Base-by-base conservation (phyloP, 1,284 basidiomycete genomes). In the Moniliella sp. region DNA sequence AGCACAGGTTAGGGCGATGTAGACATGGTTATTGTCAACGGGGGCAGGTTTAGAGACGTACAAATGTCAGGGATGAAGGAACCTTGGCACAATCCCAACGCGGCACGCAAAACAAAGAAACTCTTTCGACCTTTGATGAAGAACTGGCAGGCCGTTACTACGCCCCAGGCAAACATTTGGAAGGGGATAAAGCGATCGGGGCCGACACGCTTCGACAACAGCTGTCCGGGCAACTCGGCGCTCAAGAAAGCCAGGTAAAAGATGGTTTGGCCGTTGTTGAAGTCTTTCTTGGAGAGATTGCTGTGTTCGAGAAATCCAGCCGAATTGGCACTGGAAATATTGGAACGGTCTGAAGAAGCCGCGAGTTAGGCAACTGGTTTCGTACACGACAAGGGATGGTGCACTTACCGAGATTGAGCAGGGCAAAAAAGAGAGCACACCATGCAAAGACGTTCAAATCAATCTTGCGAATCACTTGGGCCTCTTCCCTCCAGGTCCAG, bases 131-230 rank as follows among this genome's bases (percentile, higher is more conserved):
- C 34, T 4, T 27, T 29, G 28, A 42, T 18, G 11, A 21, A 36
- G 30, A 42, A 76, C 49, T 77, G 75, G 12, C 54, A 57, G n/a
- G 69, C 50, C 0, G 73, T 69, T 4, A 74, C 67, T 27, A 62
- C 32, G 28, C 48, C 50, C 61, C 62, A 64, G 3, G 36, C 21
- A 39, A 58, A 48, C 45, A 63, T 57, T 57, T 75, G 74, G 15
- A 63, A 69, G 1, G 75, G 75, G 43, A 76, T 72, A 74, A 74
- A 77, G 15, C 69, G 64, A 52, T 76, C 74, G 1, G 73, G 72
- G 2, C 75, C 74, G 25, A 75, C 66, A 12, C 71, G 65, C 57
- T 77, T 78, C 3, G 73, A 75, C 26, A 78, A n/a, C 21, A 23
- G 8, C 43, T 76, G 75, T 1, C 74, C 75, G n/a, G 75, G 75